Conservation (phyloP, 768 basidiomycete species). For the Mycena belliarum region DNA sequence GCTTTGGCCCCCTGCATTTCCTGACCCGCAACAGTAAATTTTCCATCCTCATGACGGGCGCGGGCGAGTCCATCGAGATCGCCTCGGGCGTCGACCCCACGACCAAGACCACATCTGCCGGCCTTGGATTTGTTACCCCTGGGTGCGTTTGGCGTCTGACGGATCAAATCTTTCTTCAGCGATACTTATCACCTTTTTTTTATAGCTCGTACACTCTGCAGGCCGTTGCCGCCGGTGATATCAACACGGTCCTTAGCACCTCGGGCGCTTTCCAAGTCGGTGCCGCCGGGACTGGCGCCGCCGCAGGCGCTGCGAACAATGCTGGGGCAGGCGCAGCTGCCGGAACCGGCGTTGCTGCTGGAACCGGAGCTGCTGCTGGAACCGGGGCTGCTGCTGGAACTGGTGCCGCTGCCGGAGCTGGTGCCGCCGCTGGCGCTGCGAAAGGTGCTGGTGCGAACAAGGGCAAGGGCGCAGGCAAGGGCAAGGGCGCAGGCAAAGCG, state of each 20-base stretch:
- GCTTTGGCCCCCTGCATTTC: not conserved
- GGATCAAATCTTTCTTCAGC: not conserved
- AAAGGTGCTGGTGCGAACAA: not conserved
- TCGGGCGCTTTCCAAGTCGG: not conserved
- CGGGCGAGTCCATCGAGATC: not conserved
- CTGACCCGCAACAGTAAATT: not conserved
- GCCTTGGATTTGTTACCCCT: not conserved
- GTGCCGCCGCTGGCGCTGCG: not conserved
- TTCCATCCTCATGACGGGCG: not conserved
- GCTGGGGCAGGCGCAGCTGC: too few species aligned
- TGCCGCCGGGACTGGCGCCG: not conserved
- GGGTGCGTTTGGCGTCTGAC: not conserved
- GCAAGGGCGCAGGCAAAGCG: too few species aligned
- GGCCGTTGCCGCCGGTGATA: not conserved
- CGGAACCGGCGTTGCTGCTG: too few species aligned
- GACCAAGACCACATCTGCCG: not conserved
- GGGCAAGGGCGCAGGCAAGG: not conserved
- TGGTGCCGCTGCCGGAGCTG: too few species aligned
- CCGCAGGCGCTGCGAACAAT: too few species aligned
- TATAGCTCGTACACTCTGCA: not conserved
- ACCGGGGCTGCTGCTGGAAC: too few species aligned
- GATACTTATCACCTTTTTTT: not conserved
- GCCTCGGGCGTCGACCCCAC: conserved; percentile 1
- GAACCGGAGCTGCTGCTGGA: not conserved
- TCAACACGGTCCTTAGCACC: not conserved